Evolutionary conservation across 1,284 basidiomycete species (phyloP), one percentile per base, ranked within the genome.

Genomic region (Leccinum solheimii): DNA sequence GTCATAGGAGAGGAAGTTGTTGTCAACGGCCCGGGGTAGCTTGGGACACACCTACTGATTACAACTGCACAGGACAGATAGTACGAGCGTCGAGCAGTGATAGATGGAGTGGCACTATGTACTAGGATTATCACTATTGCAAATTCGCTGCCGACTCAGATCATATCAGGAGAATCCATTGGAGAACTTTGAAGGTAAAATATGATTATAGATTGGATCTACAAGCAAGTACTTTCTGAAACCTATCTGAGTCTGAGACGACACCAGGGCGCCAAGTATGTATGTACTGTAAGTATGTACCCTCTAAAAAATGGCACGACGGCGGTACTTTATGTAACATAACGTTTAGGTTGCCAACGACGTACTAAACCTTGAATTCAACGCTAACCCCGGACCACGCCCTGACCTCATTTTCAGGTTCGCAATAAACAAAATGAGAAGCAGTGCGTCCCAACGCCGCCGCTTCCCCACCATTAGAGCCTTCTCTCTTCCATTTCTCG

Each of bases 381-480:
- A 45, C 43, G 43, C 43, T 10, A 45, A 19, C 34, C 19, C 43
- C 43, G 43, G 19, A 45, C 19, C 43, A 45, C 43, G 43, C 43
- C 19, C 43, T 45, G 43, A 45, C 43, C 23, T 50, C 49, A 50
- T 50, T 50, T 50, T 50, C 49, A 26, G 49, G 49, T 16, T 50
- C 23, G 23, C 2, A 14, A 50, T n/a, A 50, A 50, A 50, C 49
- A 27, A 50, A 50, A 50, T 45, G 26, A 26, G 49, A 26, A 50
- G 23, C 13, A 7, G 23, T 26, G 56, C 23, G 32, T 58, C 68
- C 27, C 59, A 54, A 67, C 59, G 67, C 49, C 67, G 6, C 52
- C 52, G 43, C 48, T 57, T 52, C 57, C 26, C 51, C 16, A 23
- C 60, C 23, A 21, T 48, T 38, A 26, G 23, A 45, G 27, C 55